Conservation (phyloP, 257 asterid species). For the Solanum sejunctum region DNA sequence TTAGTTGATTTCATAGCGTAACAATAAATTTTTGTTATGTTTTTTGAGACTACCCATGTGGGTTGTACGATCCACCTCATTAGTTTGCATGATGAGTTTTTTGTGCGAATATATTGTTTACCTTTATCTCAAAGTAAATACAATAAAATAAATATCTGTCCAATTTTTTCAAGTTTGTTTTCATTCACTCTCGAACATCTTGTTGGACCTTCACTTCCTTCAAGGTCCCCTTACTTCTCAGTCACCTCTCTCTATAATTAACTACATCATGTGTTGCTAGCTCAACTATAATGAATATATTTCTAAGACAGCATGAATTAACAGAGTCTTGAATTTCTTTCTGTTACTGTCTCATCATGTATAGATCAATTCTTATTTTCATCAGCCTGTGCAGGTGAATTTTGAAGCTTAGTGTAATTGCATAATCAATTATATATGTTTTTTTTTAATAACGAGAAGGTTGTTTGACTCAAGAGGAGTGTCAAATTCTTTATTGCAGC, state of each 20-base stretch:
- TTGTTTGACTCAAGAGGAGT: neutral
- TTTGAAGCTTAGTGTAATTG: neutral
- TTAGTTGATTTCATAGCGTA: neutral
- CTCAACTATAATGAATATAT: neutral
- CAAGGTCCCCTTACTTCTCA: neutral
- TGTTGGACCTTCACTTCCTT: neutral
- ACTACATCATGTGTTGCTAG: neutral
- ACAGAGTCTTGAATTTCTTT: neutral
- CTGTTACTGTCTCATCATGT: neutral
- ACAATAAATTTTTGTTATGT: too few relatives aligned
- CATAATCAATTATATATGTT: neutral
- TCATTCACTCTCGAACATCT: neutral
- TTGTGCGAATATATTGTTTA: neutral
- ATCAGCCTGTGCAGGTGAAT: neutral
- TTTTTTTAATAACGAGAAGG: neutral
- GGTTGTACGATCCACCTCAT: neutral
- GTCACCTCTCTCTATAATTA: neutral
- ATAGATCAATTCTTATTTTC: neutral
- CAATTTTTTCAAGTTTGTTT: neutral
- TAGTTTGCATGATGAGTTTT: neutral
- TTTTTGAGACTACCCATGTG: neutral
- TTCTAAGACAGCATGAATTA: neutral
- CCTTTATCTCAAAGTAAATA: neutral
- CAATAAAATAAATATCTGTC: neutral
- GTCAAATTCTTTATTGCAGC: neutral